These are phyloP conservation scores for Cyclotella cryptica DNA, from an alignment of 108 stramenopile species.

Conservation along the genomic window DNA sequence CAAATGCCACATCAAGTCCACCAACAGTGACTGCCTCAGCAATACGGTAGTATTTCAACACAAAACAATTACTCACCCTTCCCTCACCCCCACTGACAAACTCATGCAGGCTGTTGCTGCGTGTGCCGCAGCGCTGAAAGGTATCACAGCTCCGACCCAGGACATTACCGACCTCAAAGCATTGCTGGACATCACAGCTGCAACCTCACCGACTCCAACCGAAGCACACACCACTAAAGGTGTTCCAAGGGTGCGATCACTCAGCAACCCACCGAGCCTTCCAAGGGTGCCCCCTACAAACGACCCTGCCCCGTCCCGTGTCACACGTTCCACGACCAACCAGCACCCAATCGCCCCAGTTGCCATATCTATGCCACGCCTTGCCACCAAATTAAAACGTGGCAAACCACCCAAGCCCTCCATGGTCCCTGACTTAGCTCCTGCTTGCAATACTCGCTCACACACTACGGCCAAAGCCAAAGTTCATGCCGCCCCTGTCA, in stretches of 20 bases:
- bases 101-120: neutral
- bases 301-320: neutral
- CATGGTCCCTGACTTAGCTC: neutral
- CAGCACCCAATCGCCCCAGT: too few relatives aligned
- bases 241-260: neutral
- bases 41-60: neutral
- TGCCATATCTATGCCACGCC: too few relatives aligned
- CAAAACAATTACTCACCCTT: neutral
- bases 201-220: neutral
- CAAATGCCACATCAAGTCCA: slow-evolving; percentile 5
- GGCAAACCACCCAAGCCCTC: neutral
- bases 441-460: neutral
- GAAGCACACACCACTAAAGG: neutral
- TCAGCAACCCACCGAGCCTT: neutral
- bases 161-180: neutral
- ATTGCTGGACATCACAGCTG: neutral
- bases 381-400: too few relatives aligned
- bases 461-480: neutral
- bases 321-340: too few relatives aligned
- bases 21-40: neutral
- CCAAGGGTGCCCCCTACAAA: neutral
- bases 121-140: too few relatives aligned
- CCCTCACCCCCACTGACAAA: slow-evolving; percentile 1
- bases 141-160: too few relatives aligned
- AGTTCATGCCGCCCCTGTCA: neutral